Evolutionary conservation across 208 protist genomes (phyloP).

Genomic region (Trypanosoma mega): DNA sequence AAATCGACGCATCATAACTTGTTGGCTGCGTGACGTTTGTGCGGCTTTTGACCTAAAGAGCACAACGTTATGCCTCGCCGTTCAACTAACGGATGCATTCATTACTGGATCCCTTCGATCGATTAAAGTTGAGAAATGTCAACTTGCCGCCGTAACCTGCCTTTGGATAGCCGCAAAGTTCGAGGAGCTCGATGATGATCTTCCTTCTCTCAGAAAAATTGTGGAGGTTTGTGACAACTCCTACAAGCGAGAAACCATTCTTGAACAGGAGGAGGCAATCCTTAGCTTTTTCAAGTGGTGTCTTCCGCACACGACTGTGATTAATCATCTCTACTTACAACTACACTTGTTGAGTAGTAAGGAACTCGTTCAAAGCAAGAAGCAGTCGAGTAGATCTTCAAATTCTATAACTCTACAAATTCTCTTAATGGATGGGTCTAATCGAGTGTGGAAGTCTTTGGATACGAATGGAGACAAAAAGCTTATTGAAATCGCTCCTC

Average conservation of each 20-base stretch:
- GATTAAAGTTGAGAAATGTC: constrained; percentile 66
- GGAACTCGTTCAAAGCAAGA: constrained; percentile 30
- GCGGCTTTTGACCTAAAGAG: constrained; percentile 70
- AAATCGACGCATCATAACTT: constrained; percentile 79
- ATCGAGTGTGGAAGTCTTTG: constrained; percentile 36
- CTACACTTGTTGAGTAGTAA: constrained; percentile 65
- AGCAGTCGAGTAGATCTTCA: constrained; percentile 13
- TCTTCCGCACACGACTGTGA: constrained; percentile 78
- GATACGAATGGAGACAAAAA: constrained; percentile 23
- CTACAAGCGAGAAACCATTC: constrained; percentile 54
- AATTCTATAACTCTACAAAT: constrained; percentile 32
- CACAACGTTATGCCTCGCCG: constrained; percentile 75
- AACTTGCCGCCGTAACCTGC: constrained; percentile 71
- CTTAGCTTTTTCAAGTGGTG: constrained; percentile 78
- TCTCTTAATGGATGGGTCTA: constrained; percentile 34
- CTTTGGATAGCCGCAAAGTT: constrained; percentile 87
- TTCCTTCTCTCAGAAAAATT: constrained; percentile 61
- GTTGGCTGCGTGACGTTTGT: constrained; percentile 83
- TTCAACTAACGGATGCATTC: constrained; percentile 82
- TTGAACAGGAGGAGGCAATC: constrained; percentile 80
- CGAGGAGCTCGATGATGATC: constrained; percentile 73
- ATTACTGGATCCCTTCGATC: constrained; percentile 52
- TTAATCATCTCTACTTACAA: constrained; percentile 81
- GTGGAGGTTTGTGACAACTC: constrained; percentile 77
- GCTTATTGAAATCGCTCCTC: constrained; percentile 40